Evolutionary conservation across 2,329 filamentous ascomycete species (phyloP), one percentile per base, ranked within the genome.

Genomic region (Fusarium domesticum): DNA sequence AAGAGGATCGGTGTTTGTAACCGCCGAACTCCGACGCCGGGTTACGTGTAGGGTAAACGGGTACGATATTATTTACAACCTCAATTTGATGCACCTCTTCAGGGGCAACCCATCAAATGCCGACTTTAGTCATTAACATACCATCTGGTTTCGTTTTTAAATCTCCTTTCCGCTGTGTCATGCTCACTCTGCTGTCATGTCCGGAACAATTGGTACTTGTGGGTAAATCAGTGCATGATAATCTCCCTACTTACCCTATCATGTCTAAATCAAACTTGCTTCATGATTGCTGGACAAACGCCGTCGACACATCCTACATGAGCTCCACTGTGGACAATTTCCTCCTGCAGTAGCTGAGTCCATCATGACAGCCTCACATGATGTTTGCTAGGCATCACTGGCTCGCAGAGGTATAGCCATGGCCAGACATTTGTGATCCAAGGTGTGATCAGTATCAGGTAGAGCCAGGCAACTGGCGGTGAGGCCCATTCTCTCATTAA

Each of bases 391-490:
- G 45, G 48, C 51, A 40, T 42, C 32, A 19, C 37, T 18, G 41
- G 18, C 28, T 42, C 45, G 37, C 39, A 46, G 34, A 37, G 40
- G 34, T 44, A 43, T n/a, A n/a, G 42, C 42, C 48, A 39, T 53
- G 48, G 36, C 28, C 15, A 46, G 48, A 49, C 41, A 42, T 37
- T 30, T 23, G 43, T 50, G 44, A 31, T 34, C 44, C 45, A 38
- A 41, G 45, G 25, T 43, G 41, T 35, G 23, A 41, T 35, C 17
- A 32, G 50, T 39, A 42, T 40, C 37, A 49, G 44, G n/a, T n/a
- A n/a, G n/a, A n/a, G n/a, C n/a, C n/a, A 37, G 25, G 15, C 43
- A 60, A 60, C 53, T 57, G 51, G 55, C 57, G 57, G 57, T 59
- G 57, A 59, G 43, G 48, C 35, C 14, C 18, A 18, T 8, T n/a